Conservation (phyloP, 1,284 basidiomycete species). For the Pseudozyma tsukubaensis region DNA sequence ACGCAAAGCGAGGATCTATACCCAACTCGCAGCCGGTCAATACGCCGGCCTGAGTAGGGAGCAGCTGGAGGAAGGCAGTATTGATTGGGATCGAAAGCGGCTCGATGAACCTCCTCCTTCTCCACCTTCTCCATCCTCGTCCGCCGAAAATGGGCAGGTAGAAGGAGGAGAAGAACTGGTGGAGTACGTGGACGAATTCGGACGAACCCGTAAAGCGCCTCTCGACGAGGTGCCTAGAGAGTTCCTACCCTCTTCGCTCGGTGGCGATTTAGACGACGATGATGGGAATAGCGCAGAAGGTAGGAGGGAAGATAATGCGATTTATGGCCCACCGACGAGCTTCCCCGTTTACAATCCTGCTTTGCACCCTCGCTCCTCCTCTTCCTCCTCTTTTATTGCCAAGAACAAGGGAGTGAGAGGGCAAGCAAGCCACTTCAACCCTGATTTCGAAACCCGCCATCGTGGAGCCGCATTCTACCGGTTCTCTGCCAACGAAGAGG, state of each 20-base stretch:
- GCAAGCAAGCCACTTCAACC: slow-evolving; percentile 76
- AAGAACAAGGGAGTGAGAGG: neutral
- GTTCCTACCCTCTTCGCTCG: slow-evolving; percentile 71
- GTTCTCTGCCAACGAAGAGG: slow-evolving; percentile 84
- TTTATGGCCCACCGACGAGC: slow-evolving; percentile 69
- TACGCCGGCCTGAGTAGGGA: slow-evolving; percentile 76
- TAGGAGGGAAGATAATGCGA: slow-evolving; percentile 24
- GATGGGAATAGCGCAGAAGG: slow-evolving; percentile 2
- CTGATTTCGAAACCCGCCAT: slow-evolving; percentile 82
- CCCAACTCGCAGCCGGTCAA: slow-evolving; percentile 82
- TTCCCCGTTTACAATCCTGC: slow-evolving; percentile 84
- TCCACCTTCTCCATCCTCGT: neutral
- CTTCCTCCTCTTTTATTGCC: too few relatives aligned
- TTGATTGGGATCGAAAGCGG: slow-evolving; percentile 77
- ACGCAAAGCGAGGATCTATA: slow-evolving; percentile 84
- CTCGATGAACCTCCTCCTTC: slow-evolving; percentile 49
- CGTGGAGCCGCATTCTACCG: slow-evolving; percentile 89
- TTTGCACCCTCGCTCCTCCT: neutral
- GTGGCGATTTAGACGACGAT: slow-evolving; percentile 8
- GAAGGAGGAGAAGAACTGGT: slow-evolving; percentile 72
- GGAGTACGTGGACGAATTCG: slow-evolving; percentile 88
- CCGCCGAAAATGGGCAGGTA: slow-evolving; percentile 33
- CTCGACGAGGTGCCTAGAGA: slow-evolving; percentile 82
- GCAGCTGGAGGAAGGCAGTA: slow-evolving; percentile 77
- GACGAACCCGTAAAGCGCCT: slow-evolving; percentile 76